Evolutionary conservation across 2,329 filamentous ascomycete species (phyloP).

Genomic region (Pestalotiopsis sp.): DNA sequence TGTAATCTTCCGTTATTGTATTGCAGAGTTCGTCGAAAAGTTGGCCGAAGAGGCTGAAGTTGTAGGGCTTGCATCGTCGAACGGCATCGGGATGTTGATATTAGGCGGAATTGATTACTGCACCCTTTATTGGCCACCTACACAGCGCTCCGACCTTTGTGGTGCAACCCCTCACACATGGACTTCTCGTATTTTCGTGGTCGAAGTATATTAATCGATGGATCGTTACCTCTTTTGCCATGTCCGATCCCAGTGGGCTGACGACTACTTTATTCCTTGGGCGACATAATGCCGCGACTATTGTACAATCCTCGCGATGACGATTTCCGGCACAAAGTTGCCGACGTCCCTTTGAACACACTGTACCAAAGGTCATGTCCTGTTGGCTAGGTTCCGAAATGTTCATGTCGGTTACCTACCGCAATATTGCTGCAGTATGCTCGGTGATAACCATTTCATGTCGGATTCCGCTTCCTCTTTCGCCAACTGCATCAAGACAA

Average conservation of each 20-base stretch:
- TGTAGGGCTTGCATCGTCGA: neutral
- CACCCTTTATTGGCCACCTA: neutral
- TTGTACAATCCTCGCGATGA: no score
- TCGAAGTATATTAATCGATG: slow-evolving; percentile 30
- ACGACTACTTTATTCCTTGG: neutral
- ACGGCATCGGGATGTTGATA: neutral
- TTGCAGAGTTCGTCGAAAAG: neutral
- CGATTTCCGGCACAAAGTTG: no score
- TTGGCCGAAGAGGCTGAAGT: neutral
- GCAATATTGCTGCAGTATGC: neutral
- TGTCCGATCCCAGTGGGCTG: neutral
- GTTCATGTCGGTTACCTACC: neutral
- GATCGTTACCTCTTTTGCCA: slow-evolving; percentile 27
- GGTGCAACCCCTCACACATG: slow-evolving; percentile 15
- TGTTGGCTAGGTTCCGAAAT: neutral
- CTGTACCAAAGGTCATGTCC: no score
- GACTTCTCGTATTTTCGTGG: neutral
- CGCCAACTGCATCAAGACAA: neutral
- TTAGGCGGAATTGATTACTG: slow-evolving; percentile 5
- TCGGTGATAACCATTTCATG: neutral
- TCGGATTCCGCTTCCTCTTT: neutral
- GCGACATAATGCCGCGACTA: no score
- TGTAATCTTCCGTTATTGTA: neutral
- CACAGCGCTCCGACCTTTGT: slow-evolving; percentile 11
- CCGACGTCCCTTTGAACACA: no score